Conservation (phyloP, 768 basidiomycete genomes). For the Collybia mongolica region DNA sequence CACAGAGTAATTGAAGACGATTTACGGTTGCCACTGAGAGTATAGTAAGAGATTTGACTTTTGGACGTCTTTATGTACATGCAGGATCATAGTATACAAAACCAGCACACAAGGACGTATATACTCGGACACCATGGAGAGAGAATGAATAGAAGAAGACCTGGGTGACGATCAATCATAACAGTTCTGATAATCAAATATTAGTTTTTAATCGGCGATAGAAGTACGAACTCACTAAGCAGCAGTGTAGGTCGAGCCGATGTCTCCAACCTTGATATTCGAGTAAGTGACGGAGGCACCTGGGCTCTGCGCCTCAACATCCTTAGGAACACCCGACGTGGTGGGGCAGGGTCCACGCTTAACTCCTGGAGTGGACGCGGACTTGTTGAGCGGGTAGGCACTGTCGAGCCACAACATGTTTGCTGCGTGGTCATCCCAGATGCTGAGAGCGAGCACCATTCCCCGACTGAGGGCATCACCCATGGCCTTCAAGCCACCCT, state of each 20-base stretch:
- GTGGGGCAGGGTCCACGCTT: constrained; percentile 39
- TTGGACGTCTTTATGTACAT: too few relatives aligned
- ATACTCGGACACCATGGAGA: too few relatives aligned
- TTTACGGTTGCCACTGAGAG: too few relatives aligned
- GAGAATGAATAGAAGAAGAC: too few relatives aligned
- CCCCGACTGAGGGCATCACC: constrained; percentile 33
- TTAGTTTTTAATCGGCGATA: too few relatives aligned
- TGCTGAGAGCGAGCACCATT: constrained; percentile 39
- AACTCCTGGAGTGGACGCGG: constrained; percentile 24
- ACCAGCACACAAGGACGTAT: too few relatives aligned
- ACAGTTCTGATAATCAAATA: too few relatives aligned
- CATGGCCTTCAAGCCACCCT: constrained; percentile 41
- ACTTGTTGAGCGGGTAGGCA: constrained; percentile 25
- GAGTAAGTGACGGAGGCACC: constrained; percentile 36
- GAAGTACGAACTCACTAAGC: too few relatives aligned
- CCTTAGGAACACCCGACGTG: constrained; percentile 30
- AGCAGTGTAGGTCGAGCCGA: constrained; percentile 6
- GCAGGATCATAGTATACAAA: too few relatives aligned
- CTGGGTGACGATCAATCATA: too few relatives aligned
- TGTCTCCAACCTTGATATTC: constrained; percentile 39
- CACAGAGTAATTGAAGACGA: too few relatives aligned
- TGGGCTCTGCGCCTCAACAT: constrained; percentile 30
- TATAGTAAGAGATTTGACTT: too few relatives aligned
- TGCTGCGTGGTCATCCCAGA: constrained; percentile 42
- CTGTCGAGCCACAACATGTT: constrained; percentile 27